Evolutionary conservation across 768 basidiomycete genomes (phyloP).

Genomic region (Flagelloscypha sp.): DNA sequence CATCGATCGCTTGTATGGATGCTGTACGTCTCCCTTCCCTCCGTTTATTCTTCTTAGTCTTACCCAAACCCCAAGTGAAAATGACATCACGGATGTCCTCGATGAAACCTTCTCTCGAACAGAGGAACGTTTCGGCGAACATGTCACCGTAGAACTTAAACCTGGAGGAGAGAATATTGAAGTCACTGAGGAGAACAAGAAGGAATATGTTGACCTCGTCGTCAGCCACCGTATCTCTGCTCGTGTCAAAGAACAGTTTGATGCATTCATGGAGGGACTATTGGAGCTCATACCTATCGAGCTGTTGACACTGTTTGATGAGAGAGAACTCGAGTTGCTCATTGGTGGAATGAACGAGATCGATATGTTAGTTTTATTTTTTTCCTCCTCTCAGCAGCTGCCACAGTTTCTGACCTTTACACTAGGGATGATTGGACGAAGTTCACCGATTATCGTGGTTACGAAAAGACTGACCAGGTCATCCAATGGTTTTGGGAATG

Average conservation of each 20-base stretch:
- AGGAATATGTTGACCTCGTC: constrained; percentile 68
- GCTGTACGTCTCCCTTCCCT: constrained; percentile 40
- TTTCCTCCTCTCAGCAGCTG: background rate
- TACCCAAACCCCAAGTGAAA: constrained; percentile 37
- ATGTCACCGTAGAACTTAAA: constrained; percentile 58
- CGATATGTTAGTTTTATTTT: constrained; percentile 50
- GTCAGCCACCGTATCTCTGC: constrained; percentile 79
- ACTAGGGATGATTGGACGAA: constrained; percentile 84
- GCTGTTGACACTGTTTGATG: constrained; percentile 84
- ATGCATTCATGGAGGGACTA: constrained; percentile 80
- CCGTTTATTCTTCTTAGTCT: background rate
- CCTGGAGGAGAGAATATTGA: constrained; percentile 49
- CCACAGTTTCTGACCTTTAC: constrained; percentile 4
- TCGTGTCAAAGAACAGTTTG: constrained; percentile 77
- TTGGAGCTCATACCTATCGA: constrained; percentile 79
- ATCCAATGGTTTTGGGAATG: constrained; percentile 97
- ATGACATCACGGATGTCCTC: constrained; percentile 67
- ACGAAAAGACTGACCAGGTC: constrained; percentile 78
- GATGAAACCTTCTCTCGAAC: constrained; percentile 67
- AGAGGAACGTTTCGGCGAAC: constrained; percentile 71
- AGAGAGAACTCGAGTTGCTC: constrained; percentile 79
- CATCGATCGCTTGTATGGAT: constrained; percentile 67
- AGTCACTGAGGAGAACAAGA: constrained; percentile 71
- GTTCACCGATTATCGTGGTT: constrained; percentile 87
- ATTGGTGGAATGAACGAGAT: constrained; percentile 94